phyloP scores from a whole-genome alignment of 2,329 filamentous ascomycete species.

The Verticillium nonalfalfae region DNA sequence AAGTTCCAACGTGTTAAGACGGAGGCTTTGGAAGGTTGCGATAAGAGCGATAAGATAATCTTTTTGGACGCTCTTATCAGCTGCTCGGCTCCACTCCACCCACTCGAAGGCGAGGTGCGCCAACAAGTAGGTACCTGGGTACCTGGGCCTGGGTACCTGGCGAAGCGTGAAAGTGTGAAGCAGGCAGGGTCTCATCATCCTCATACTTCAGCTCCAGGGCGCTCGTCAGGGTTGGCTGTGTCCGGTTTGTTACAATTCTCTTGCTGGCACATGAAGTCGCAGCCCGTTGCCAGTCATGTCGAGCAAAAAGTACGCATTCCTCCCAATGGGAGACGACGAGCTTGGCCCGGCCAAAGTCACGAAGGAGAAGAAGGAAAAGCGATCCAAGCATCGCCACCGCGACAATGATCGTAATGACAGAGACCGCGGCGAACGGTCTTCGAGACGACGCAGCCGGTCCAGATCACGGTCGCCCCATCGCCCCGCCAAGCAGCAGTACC shows the following conservation, averaged over 20 bases:
- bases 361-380: background rate
- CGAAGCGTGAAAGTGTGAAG: too few species aligned
- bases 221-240: too few species aligned
- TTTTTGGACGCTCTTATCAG: background rate
- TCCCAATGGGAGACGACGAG: constrained; percentile 61
- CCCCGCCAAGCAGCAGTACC: constrained; percentile 34
- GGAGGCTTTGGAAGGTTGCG: constrained; percentile 8
- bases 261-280: background rate
- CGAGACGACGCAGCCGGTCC: constrained; percentile 10
- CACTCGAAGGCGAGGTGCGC: too few species aligned
- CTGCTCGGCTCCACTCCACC: background rate
- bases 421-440: constrained; percentile 16
- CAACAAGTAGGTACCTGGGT: too few species aligned
- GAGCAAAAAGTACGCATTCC: constrained; percentile 56
- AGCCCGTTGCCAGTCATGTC: constrained; percentile 13
- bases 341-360: constrained; percentile 45
- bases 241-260: too few species aligned
- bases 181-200: too few species aligned
- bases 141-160: too few species aligned
- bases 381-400: constrained; percentile 21
- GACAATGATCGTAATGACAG: constrained; percentile 15
- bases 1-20: constrained; percentile 16
- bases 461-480: constrained; percentile 27
- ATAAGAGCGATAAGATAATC: constrained; percentile 5
- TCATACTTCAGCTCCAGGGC: too few species aligned